phyloP scores from a whole-genome alignment of 2,329 filamentous ascomycete species.

The Phialophora macrospora region DNA sequence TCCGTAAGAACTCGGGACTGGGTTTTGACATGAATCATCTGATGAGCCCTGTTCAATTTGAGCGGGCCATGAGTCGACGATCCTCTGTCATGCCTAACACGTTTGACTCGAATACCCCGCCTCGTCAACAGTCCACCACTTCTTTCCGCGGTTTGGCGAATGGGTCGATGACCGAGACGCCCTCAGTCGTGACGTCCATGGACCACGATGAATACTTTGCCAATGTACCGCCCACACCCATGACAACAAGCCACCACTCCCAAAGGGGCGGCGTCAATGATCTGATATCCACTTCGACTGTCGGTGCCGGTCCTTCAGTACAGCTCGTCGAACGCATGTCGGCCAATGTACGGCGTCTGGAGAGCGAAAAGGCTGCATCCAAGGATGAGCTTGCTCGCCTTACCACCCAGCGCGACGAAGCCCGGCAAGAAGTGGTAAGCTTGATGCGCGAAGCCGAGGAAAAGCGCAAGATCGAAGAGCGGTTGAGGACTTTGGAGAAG shows the following conservation, averaged over 20 bases:
- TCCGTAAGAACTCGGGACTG: slow-evolving; percentile 44
- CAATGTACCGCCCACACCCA: slow-evolving; percentile 45
- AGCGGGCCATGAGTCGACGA: slow-evolving; percentile 49
- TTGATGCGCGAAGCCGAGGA: slow-evolving; percentile 86
- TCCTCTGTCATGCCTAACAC: slow-evolving; percentile 45
- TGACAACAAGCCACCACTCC: slow-evolving; percentile 46
- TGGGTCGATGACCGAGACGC: slow-evolving; percentile 49
- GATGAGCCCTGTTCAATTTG: slow-evolving; percentile 41
- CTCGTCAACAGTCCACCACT: slow-evolving; percentile 55
- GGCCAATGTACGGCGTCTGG: slow-evolving; percentile 84
- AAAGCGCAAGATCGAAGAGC: slow-evolving; percentile 64
- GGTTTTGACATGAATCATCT: slow-evolving; percentile 47
- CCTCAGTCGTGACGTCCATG: slow-evolving; percentile 53
- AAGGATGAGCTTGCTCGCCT: slow-evolving; percentile 85
- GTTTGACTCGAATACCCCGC: slow-evolving; percentile 47
- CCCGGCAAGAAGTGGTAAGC: slow-evolving; percentile 84
- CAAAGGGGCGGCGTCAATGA: slow-evolving; percentile 71
- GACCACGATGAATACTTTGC: slow-evolving; percentile 55
- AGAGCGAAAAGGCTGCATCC: slow-evolving; percentile 86
- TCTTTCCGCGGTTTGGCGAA: slow-evolving; percentile 48
- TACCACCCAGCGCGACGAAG: slow-evolving; percentile 85
- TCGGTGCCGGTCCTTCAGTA: slow-evolving; percentile 87
- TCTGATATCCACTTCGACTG: slow-evolving; percentile 85
- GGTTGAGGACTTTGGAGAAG: slow-evolving; percentile 68
- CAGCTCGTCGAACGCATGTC: slow-evolving; percentile 97